phyloP scores from a whole-genome alignment of 345 rosid genomes.

The Bruguiera parviflora region DNA sequence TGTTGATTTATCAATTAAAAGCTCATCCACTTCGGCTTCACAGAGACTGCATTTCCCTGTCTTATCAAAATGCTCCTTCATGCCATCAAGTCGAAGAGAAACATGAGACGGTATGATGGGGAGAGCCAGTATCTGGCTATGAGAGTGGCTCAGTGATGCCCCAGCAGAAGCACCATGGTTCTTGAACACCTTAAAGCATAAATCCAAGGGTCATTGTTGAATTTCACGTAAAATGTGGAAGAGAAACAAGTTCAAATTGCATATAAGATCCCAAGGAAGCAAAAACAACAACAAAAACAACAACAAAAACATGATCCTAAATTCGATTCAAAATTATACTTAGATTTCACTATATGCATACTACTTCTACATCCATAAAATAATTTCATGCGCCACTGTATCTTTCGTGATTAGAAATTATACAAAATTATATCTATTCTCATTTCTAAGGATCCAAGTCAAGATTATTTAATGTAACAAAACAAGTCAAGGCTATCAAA shows the following conservation, averaged over 20 bases:
- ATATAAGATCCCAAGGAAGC: not conserved
- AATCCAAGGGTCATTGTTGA: constrained; percentile 6
- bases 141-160: constrained; percentile 92
- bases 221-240: not conserved
- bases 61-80: constrained; percentile 50
- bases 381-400: too few species aligned
- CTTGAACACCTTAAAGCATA: constrained; percentile 69
- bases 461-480: too few species aligned
- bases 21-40: constrained; percentile 46
- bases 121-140: constrained; percentile 79
- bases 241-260: not conserved
- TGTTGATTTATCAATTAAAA: constrained; percentile 52
- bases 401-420: too few species aligned
- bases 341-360: too few species aligned
- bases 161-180: constrained; percentile 93
- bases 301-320: too few species aligned
- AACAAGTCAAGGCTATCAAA: too few species aligned
- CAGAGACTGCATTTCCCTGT: constrained; percentile 72
- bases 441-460: too few species aligned
- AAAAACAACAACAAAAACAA: too few species aligned
- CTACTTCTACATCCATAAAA: too few species aligned
- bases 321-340: too few species aligned
- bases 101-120: constrained; percentile 71
- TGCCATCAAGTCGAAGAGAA: constrained; percentile 49
- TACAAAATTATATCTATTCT: too few species aligned